phyloP scores from a whole-genome alignment of 164 flowering plant genomes.

The Liquidambar formosana region DNA sequence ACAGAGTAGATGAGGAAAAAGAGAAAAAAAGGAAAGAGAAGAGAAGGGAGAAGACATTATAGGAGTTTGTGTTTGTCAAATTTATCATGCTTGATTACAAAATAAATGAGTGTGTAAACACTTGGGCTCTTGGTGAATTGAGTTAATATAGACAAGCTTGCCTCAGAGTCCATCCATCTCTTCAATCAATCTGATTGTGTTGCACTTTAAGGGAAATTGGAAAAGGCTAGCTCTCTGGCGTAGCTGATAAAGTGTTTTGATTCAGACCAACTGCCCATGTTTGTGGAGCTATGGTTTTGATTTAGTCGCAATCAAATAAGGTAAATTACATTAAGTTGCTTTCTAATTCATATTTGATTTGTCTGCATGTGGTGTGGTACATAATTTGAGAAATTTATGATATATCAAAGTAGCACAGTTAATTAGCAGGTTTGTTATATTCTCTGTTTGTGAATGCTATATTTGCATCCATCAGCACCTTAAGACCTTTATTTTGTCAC shows the following conservation, averaged over 20 bases:
- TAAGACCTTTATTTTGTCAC: background rate
- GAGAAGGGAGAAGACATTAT: too few relatives aligned
- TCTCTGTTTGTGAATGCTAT: background rate
- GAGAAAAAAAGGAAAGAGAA: too few relatives aligned
- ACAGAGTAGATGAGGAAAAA: too few relatives aligned
- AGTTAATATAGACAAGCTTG: background rate
- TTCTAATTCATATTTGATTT: background rate
- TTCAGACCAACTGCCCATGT: background rate
- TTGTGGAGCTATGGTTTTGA: background rate
- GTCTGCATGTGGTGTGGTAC: background rate
- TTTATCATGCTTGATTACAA: background rate
- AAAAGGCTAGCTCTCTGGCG: background rate
- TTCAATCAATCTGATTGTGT: background rate
- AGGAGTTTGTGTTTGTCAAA: background rate
- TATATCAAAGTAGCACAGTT: too few relatives aligned
- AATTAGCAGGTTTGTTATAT: too few relatives aligned
- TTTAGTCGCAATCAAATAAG: background rate
- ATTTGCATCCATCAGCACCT: background rate
- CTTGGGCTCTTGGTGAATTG: background rate
- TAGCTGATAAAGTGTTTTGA: background rate
- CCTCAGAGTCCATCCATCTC: too few relatives aligned
- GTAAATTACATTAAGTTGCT: background rate
- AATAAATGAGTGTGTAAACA: too few relatives aligned
- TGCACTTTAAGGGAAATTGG: background rate
- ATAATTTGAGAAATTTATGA: background rate